Evolutionary conservation across 2,329 filamentous ascomycete species (phyloP).

Genomic region (Fusarium concolor): DNA sequence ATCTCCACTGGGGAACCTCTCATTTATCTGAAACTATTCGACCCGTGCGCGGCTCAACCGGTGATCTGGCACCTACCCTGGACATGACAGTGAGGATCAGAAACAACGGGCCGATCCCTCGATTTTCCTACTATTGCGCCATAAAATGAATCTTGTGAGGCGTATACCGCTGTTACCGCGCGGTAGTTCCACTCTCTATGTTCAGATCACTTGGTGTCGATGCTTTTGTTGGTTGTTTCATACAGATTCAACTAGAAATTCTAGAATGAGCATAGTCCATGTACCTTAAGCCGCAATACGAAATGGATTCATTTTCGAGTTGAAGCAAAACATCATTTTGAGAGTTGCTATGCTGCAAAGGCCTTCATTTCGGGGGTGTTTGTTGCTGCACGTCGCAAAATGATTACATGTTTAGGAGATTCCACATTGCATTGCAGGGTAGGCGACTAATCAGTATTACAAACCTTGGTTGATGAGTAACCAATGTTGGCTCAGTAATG

Average conservation of each 20-base stretch:
- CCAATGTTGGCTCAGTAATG: not conserved
- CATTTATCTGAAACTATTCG: conserved; percentile 14
- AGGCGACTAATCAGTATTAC: not conserved
- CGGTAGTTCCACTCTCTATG: not conserved
- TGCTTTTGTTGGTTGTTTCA: conserved; percentile 11
- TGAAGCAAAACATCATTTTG: not conserved
- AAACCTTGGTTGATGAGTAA: conserved; percentile 26
- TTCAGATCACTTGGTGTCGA: not conserved
- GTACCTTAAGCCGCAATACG: not conserved
- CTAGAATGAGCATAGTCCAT: not conserved
- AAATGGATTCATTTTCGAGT: not conserved
- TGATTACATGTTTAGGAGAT: no score
- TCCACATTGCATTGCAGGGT: not conserved
- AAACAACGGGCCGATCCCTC: conserved; percentile 9
- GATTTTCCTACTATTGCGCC: not conserved
- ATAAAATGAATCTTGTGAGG: not conserved
- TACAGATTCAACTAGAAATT: not conserved
- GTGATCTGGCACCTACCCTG: conserved; percentile 23
- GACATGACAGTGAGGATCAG: not conserved
- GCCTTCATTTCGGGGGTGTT: not conserved
- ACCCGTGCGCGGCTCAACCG: conserved; percentile 1
- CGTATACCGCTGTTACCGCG: conserved; percentile 3
- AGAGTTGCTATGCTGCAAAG: fast-evolving
- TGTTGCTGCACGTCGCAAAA: not conserved
- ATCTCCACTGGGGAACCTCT: not conserved